Evolutionary conservation across 2,329 filamentous ascomycete species (phyloP), one percentile per base, ranked within the genome.

Genomic region (Trichoderma afroharzianum): DNA sequence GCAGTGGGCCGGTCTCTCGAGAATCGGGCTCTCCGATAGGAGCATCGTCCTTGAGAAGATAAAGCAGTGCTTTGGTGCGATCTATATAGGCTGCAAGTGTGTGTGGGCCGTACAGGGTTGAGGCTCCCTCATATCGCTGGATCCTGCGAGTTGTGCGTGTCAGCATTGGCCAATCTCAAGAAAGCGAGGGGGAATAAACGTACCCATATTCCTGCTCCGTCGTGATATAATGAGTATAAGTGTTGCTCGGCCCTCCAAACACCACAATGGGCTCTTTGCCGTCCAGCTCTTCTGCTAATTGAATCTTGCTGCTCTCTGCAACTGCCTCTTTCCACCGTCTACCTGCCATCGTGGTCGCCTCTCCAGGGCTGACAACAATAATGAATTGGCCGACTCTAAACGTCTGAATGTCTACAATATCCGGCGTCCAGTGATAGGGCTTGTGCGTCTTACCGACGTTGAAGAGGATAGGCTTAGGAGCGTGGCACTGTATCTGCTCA

Each of bases 321-420:
- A 96, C 85, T 2, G 93, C 91, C 72, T 88, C 85, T 76, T 92
- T 92, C 95, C 95, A 98, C 39, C 95, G 89, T 12, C 95, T 89
- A 1, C 95, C 95, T 1, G 93, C 88, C 95, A 97, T 98, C 9
- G 95, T 97, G 0, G 93, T 96, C 1, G 93, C 93, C 81, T 98
- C 95, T 59, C 93, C 93, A 0, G 94, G 92, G 32, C 91, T 92
- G n/a, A 97, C 87, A 74, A 97, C 91, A 74, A 97, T 92, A 73
- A 97, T 84, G 63, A 97, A 83, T 77, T 97, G 93, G 3, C 95
- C 95, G 2, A 95, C 91, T 26, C 95, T 91, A 15, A 97, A 84
- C 21, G 93, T 83, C 80, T 97, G 95, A 30, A 97, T 87, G 78
- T 98, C 93, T 70, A 97, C 91, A 74, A 97, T 92, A 76, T 97